Percentiles rank a stretch among this genome's conserved stretches.
These are phyloP conservation scores for Dioscorea dumetorum DNA, from an alignment of 106 monocot genomes.

Conservation along the genomic window DNA sequence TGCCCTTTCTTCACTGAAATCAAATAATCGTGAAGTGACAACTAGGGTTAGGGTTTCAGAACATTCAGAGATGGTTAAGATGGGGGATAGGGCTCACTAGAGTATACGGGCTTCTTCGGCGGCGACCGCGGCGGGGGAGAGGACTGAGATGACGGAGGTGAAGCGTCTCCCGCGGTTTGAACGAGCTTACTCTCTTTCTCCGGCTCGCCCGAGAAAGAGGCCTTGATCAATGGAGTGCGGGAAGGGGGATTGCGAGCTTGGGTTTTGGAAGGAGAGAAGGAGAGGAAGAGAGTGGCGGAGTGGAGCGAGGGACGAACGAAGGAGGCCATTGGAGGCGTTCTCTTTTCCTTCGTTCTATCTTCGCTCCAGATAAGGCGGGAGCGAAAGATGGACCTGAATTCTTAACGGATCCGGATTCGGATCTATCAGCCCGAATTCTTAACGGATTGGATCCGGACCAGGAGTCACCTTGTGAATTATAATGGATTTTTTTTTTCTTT, in stretches of 20 bases:
- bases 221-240: conserved; percentile 14
- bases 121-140: background rate
- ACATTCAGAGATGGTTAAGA: background rate
- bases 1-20: conserved; percentile 90
- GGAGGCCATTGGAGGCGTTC: conserved; percentile 19
- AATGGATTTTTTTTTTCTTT: no score
- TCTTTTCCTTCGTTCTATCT: no score
- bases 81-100: conserved; percentile 22
- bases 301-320: conserved; percentile 4
- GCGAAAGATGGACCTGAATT: no score
- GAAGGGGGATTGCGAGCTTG: background rate
- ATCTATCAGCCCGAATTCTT: no score
- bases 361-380: no score
- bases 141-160: background rate
- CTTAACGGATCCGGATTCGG: no score
- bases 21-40: background rate
- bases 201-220: conserved; percentile 34
- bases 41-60: background rate
- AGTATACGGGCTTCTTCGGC: conserved; percentile 76
- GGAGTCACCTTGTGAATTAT: no score
- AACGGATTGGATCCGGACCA: no score
- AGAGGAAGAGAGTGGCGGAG: background rate
- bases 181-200: conserved; percentile 17
- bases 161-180: conserved; percentile 1
- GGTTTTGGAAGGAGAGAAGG: conserved; percentile 8